Evolutionary conservation across 2,329 filamentous ascomycete genomes (phyloP).

Genomic region (Rhinocladiella mackenziei): DNA sequence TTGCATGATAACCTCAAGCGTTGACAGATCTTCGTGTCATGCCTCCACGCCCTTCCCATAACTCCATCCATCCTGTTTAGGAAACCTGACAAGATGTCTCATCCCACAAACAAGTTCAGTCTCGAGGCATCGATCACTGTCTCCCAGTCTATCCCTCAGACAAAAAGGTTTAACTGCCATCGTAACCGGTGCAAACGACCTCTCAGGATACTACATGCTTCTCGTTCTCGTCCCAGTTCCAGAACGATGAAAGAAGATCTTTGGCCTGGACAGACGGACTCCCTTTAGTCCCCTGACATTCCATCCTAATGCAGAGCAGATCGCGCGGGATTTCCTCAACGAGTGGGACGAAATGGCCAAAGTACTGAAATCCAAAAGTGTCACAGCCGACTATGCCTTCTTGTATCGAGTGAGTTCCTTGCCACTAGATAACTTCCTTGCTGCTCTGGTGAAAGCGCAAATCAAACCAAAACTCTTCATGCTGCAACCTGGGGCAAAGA

Average conservation of each 20-base stretch:
- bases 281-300: constrained; percentile 40
- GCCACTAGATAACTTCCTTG: constrained; percentile 48
- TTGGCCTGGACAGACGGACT: constrained; percentile 46
- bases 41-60: too few relatives aligned
- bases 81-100: too few relatives aligned
- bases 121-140: constrained; percentile 47
- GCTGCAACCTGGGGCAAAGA: constrained; percentile 51
- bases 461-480: constrained; percentile 47
- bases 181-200: constrained; percentile 52
- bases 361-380: constrained; percentile 27
- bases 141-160: constrained; percentile 44
- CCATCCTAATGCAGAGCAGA: constrained; percentile 40
- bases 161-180: constrained; percentile 48
- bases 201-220: constrained; percentile 51
- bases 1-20: too few relatives aligned
- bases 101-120: constrained; percentile 22
- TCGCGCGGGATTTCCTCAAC: constrained; percentile 21
- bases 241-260: constrained; percentile 51
- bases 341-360: constrained; percentile 36
- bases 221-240: constrained; percentile 46
- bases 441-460: constrained; percentile 39
- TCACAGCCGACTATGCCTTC: constrained; percentile 46
- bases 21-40: too few relatives aligned
- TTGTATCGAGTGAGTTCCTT: constrained; percentile 48
- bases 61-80: too few relatives aligned